Percentiles rank a stretch among this genome's conserved stretches.
phyloP scores from a whole-genome alignment of 768 basidiomycete genomes.

The Leccinum truebloodii region DNA sequence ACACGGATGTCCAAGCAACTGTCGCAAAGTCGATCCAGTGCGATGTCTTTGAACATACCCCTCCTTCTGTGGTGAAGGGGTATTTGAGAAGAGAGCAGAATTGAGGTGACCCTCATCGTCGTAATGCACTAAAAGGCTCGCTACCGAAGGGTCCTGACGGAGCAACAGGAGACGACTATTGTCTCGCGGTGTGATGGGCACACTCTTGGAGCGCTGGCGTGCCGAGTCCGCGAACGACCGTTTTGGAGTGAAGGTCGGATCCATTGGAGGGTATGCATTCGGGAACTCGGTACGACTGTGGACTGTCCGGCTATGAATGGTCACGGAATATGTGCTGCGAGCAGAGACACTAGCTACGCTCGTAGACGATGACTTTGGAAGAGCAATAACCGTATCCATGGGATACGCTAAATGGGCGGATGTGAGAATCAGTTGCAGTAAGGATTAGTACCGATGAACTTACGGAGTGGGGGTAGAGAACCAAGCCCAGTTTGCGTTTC shows the following conservation, averaged over 20 bases:
- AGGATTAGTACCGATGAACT: conserved; percentile 32
- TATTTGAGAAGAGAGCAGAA: conserved; percentile 64
- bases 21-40: conserved; percentile 71
- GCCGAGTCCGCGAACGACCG: conserved; percentile 31
- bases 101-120: conserved; percentile 70
- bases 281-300: conserved; percentile 67
- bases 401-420: conserved; percentile 53
- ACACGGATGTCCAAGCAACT: conserved; percentile 61
- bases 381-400: conserved; percentile 55
- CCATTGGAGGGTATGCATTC: conserved; percentile 52
- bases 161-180: conserved; percentile 57
- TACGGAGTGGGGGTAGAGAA: conserved; percentile 69
- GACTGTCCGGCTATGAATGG: conserved; percentile 62
- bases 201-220: conserved; percentile 33
- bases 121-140: conserved; percentile 69
- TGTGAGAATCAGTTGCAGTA: neutral
- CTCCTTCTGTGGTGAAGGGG: conserved; percentile 36
- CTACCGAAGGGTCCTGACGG: conserved; percentile 78
- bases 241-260: conserved; percentile 27
- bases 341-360: conserved; percentile 55
- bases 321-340: conserved; percentile 70
- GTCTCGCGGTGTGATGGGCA: conserved; percentile 44
- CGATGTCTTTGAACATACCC: conserved; percentile 57
- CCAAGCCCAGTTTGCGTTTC: conserved; percentile 57
- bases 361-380: conserved; percentile 49